Evolutionary conservation across 2,329 filamentous ascomycete genomes (phyloP).

Genomic region (Fusarium palustre): DNA sequence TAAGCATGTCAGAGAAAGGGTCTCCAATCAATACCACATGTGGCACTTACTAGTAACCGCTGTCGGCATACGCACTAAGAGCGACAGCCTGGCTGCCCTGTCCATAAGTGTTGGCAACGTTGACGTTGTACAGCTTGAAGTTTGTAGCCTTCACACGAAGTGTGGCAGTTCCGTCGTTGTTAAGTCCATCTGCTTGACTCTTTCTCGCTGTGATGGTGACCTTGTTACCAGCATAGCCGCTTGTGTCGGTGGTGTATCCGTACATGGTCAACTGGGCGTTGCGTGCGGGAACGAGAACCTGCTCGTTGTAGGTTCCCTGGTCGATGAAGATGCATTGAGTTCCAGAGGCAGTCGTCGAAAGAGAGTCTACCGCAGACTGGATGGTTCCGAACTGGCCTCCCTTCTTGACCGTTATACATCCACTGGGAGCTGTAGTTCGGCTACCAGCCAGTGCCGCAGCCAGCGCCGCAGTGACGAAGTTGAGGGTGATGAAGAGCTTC

Average conservation of each 20-base stretch:
- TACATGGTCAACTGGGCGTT: conserved; percentile 65
- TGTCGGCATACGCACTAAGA: conserved; percentile 57
- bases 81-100: conserved; percentile 61
- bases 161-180: conserved; percentile 65
- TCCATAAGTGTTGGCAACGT: conserved; percentile 61
- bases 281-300: conserved; percentile 63
- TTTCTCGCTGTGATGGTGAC: conserved; percentile 63
- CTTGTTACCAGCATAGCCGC: conserved; percentile 64
- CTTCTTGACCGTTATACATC: conserved; percentile 62
- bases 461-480: conserved; percentile 37
- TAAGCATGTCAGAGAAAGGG: not conserved
- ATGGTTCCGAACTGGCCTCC: conserved; percentile 55
- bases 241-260: conserved; percentile 66
- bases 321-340: conserved; percentile 73
- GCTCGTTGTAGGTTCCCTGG: conserved; percentile 65
- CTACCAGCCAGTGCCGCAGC: conserved; percentile 50
- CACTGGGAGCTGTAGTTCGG: conserved; percentile 57
- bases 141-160: conserved; percentile 59
- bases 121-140: conserved; percentile 73
- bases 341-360: conserved; percentile 62
- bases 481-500: conserved; percentile 35
- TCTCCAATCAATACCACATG: accelerated
- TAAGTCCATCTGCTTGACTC: conserved; percentile 59
- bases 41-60: conserved; percentile 56
- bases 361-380: conserved; percentile 68